Evolutionary conservation across 306 rosid genomes (phyloP).

Genomic region (Castanea crenata): DNA sequence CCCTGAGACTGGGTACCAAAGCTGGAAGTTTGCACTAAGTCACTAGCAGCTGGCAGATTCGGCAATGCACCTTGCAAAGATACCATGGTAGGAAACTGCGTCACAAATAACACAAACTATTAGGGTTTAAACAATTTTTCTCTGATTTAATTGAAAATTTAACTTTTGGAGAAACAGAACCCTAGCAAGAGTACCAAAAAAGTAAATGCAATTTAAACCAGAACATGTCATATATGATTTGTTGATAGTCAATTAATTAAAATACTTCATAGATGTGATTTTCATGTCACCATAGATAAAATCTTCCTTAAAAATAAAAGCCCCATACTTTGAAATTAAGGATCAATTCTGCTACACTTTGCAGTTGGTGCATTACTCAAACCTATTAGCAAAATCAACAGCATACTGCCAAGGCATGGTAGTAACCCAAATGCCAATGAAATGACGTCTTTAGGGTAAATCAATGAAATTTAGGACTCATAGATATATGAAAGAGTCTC

Average conservation of each 20-base stretch:
- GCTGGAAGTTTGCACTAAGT: conserved; percentile 44
- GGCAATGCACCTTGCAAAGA: conserved; percentile 37
- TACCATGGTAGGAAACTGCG: conserved; percentile 45
- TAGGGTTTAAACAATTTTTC: conserved; percentile 2
- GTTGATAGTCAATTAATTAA: background rate
- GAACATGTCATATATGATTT: background rate
- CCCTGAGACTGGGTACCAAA: conserved; percentile 31
- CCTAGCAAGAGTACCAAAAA: background rate
- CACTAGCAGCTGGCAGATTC: conserved; percentile 27
- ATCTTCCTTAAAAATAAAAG: background rate
- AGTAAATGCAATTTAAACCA: background rate
- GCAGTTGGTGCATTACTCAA: background rate
- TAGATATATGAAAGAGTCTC: background rate
- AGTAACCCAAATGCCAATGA: too few relatives aligned
- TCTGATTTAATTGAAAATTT: background rate
- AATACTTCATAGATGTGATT: background rate
- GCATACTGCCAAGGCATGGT: background rate
- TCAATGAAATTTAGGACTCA: background rate
- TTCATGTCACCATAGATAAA: background rate
- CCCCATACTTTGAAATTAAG: background rate
- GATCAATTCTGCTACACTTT: background rate
- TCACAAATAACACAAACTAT: conserved; percentile 14
- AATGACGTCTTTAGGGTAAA: too few relatives aligned
- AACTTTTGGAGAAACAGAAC: conserved; percentile 1
- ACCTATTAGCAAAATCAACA: background rate